phyloP scores from a whole-genome alignment of 441 rosid genomes.

The Corymbia citriodora region DNA sequence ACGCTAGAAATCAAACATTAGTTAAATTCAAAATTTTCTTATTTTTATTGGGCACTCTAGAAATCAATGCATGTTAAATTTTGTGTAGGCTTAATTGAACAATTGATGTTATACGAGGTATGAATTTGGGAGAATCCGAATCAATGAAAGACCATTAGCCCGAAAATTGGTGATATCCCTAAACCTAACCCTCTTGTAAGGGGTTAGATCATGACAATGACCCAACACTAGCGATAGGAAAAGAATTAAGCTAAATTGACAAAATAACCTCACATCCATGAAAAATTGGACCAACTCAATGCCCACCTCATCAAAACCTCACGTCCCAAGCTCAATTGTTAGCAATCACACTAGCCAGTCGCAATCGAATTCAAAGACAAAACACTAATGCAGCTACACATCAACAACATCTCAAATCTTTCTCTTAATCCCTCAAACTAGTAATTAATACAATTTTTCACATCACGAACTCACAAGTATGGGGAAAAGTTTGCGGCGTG shows the following conservation, averaged over 20 bases:
- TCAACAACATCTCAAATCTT: not conserved
- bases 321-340: not conserved
- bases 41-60: no score
- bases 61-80: no score
- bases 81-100: no score
- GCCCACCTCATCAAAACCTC: not conserved
- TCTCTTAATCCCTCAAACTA: not conserved
- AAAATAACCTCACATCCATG: not conserved
- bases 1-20: no score
- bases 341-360: not conserved
- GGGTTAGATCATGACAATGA: no score
- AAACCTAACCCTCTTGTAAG: no score
- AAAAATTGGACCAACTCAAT: not conserved
- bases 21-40: no score
- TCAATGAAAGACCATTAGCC: no score
- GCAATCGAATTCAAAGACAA: not conserved
- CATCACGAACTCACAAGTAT: not conserved
- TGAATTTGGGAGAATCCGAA: no score
- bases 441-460: not conserved
- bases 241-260: not conserved
- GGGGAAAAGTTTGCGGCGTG: no score
- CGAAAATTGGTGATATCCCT: no score
- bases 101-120: no score
- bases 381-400: not conserved
- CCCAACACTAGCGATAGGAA: not conserved